Conservation (phyloP, 768 basidiomycete genomes). For the Termitomyces sp. region DNA sequence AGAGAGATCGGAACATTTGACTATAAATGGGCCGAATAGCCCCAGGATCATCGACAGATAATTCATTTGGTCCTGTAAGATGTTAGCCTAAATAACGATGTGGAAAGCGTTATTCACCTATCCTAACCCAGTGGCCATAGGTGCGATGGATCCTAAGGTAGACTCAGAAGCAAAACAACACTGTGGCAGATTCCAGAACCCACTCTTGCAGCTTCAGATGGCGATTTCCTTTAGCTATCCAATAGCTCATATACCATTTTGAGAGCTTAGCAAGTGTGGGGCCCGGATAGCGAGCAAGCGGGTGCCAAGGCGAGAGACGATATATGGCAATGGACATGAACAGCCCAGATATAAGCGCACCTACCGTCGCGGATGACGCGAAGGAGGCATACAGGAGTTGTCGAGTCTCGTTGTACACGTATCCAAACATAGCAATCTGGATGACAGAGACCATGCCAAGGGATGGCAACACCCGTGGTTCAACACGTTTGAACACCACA, state of each 20-base stretch:
- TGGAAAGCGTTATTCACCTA: conserved; percentile 20
- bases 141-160: conserved; percentile 21
- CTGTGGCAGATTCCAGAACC: background rate
- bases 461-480: background rate
- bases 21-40: conserved; percentile 25
- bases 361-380: background rate
- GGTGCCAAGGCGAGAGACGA: conserved; percentile 15
- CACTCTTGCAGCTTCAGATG: background rate
- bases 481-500: background rate
- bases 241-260: conserved; percentile 10
- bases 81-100: background rate
- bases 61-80: conserved; percentile 34
- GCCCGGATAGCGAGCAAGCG: conserved; percentile 12
- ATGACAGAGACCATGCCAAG: background rate
- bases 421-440: background rate
- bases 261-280: conserved; percentile 6
- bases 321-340: conserved; percentile 8
- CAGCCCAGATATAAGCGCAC: background rate
- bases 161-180: too few species aligned
- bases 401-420: background rate
- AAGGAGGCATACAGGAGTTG: background rate
- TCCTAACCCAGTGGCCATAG: conserved; percentile 31
- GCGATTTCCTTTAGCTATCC: background rate
- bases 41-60: conserved; percentile 28
- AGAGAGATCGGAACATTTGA: conserved; percentile 26